Base-by-base conservation (phyloP, 1,139 yeast species). In the Candida frijolesensis region DNA sequence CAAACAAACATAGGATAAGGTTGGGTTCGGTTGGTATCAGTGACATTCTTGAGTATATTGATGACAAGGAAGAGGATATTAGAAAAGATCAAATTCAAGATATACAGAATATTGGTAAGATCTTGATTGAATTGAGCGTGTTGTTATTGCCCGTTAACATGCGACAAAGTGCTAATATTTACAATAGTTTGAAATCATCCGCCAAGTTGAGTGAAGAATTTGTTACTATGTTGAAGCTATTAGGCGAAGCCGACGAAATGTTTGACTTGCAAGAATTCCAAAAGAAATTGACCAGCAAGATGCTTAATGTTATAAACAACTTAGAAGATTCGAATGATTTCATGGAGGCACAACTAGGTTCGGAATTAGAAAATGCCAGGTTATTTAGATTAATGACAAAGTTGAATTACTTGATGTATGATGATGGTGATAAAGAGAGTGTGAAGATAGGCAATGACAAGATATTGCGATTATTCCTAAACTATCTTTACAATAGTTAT, bases 281-380 rank as follows among this genome's bases (percentile, higher is more conserved):
- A 47, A 53, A 53, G 11, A 60, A 67, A 52, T 60, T 76, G 29
- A 67, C 80, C 64, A 64, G 50, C 77, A 72, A 53, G 51, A 63
- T 83, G 51, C 67, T 83, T 54, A 65, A 68, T 39, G 59, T 73
- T 11, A 59, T 85, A 46, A 83, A 87, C 62, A 79, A 81, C 2
- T 65, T 87, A 14, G 81, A 87, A 59, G 75, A 76, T 49, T 72
- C 76, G 51, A 73, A 78, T 18, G 97, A 92, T 62, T 79, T 71
- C 57, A 73, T 84, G 57, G 97, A 91, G 65, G 71, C 80, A 2
- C 84, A 83, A 56, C 70, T 95, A 41, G 66, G 83, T 25, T 77
- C 80, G 47, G 98, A 94, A 66, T 72, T 92, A 32, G 99, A 94
- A 66, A 94, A 94, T 67, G 96, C 90, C 4, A 76, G 99, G 52